Conservation (phyloP, 2,329 filamentous ascomycete species). For the Metarhizium rileyi region DNA sequence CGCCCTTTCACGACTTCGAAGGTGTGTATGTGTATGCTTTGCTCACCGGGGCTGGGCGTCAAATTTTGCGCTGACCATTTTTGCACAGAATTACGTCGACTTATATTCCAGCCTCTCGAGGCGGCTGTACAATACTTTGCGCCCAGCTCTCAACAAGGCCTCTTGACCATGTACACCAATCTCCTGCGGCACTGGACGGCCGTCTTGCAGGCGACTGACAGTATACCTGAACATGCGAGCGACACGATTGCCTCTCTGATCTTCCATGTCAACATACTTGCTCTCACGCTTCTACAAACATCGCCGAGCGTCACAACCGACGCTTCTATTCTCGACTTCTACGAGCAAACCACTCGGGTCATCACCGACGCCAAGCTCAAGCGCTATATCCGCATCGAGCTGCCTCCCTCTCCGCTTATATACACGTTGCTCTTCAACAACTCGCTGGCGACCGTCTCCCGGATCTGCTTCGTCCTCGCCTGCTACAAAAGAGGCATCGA, state of each 20-base stretch:
- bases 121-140: conserved; percentile 38
- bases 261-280: conserved; percentile 43
- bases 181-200: conserved; percentile 54
- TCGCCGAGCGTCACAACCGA: conserved; percentile 31
- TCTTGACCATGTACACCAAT: conserved; percentile 58
- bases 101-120: conserved; percentile 44
- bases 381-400: conserved; percentile 50
- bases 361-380: conserved; percentile 42
- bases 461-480: conserved; percentile 59
- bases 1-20: conserved; percentile 45
- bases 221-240: conserved; percentile 25
- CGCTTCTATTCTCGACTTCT: conserved; percentile 59
- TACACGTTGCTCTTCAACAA: conserved; percentile 62
- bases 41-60: too few species aligned
- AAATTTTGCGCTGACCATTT: too few species aligned
- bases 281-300: conserved; percentile 50
- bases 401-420: conserved; percentile 57
- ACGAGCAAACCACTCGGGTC: conserved; percentile 49
- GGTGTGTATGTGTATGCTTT: conserved; percentile 27
- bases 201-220: conserved; percentile 30
- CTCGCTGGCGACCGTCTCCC: conserved; percentile 54
- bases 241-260: conserved; percentile 31
- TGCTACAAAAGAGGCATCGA: conserved; percentile 69
- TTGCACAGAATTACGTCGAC: conserved; percentile 37
- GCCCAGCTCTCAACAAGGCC: conserved; percentile 40